Conservation (phyloP, 2,329 filamentous ascomycete genomes). For the Pyrenophora teres region DNA sequence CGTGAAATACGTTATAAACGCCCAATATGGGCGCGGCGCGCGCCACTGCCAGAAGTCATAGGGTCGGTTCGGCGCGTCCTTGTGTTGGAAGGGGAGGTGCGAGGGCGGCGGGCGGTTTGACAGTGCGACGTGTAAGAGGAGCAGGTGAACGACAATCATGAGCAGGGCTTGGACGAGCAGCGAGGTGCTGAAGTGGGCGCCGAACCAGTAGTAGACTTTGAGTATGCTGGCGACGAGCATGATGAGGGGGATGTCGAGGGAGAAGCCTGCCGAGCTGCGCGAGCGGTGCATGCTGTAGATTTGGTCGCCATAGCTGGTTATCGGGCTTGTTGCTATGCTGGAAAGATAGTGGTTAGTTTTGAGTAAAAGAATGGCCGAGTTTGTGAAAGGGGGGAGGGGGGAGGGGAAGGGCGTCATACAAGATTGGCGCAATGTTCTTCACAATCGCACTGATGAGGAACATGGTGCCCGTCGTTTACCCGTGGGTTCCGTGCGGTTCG, state of each 20-base stretch:
- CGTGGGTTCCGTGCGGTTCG: background rate
- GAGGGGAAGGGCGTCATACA: slow-evolving; percentile 31
- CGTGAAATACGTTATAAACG: slow-evolving; percentile 72
- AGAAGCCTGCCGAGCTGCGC: slow-evolving; percentile 66
- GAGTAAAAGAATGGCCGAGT: no score
- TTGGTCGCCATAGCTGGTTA: slow-evolving; percentile 70
- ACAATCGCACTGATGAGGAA: slow-evolving; percentile 44
- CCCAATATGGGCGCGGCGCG: slow-evolving; percentile 77
- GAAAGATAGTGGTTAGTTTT: slow-evolving; percentile 7
- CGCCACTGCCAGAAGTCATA: slow-evolving; percentile 86
- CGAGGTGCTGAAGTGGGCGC: slow-evolving; percentile 62
- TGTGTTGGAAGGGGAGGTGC: slow-evolving; percentile 65
- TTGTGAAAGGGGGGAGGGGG: no score
- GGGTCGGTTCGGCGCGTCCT: slow-evolving; percentile 59
- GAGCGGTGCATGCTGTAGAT: slow-evolving; percentile 67
- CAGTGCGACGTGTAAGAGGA: slow-evolving; percentile 65
- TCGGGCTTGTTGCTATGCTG: slow-evolving; percentile 65
- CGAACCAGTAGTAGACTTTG: slow-evolving; percentile 70
- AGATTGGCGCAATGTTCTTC: slow-evolving; percentile 46
- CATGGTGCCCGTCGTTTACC: slow-evolving; percentile 34
- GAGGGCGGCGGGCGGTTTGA: slow-evolving; percentile 57
- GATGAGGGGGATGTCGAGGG: slow-evolving; percentile 68
- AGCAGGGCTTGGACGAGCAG: slow-evolving; percentile 64
- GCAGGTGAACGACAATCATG: slow-evolving; percentile 63
- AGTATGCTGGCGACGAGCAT: slow-evolving; percentile 69